A percentile compares a stretch with the other conserved stretches of the same genome.
Evolutionary conservation across 306 rosid genomes (phyloP).

Genomic region (Acacia crassicarpa): DNA sequence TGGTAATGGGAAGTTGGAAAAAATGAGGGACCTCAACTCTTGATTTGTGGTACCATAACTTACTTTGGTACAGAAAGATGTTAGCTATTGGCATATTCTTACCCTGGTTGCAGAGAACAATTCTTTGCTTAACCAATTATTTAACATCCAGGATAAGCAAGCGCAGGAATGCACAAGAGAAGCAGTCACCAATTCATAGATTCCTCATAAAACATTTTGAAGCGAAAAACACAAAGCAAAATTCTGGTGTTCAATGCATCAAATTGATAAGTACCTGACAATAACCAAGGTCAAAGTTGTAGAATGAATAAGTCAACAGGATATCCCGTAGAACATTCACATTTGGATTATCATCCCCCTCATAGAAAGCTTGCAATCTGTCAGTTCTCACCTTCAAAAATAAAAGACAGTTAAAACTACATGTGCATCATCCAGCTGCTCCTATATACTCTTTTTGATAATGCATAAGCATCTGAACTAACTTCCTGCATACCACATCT

Average conservation of each 20-base stretch:
- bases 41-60: slow-evolving; percentile 5
- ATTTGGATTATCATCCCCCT: slow-evolving; percentile 92
- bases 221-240: neutral
- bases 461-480: slow-evolving; percentile 17
- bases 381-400: slow-evolving; percentile 88
- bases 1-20: neutral
- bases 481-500: slow-evolving; percentile 81
- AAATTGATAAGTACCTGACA: slow-evolving; percentile 72
- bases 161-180: neutral
- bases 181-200: slow-evolving; percentile 1
- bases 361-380: slow-evolving; percentile 72
- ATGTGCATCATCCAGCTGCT: slow-evolving; percentile 27
- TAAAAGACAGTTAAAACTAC: slow-evolving; percentile 32
- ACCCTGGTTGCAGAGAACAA: slow-evolving; percentile 15
- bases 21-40: slow-evolving; percentile 8
- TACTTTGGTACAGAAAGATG: slow-evolving; percentile 23
- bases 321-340: slow-evolving; percentile 83
- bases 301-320: slow-evolving; percentile 89
- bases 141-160: slow-evolving; percentile 3
- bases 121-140: slow-evolving; percentile 18
- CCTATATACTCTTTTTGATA: slow-evolving; percentile 14
- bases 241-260: slow-evolving; percentile 12
- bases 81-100: slow-evolving; percentile 12
- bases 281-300: slow-evolving; percentile 99
- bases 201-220: neutral